These are phyloP conservation scores for Diaporthe batatas DNA, from an alignment of 2,329 filamentous ascomycete species.

Conservation along the genomic window DNA sequence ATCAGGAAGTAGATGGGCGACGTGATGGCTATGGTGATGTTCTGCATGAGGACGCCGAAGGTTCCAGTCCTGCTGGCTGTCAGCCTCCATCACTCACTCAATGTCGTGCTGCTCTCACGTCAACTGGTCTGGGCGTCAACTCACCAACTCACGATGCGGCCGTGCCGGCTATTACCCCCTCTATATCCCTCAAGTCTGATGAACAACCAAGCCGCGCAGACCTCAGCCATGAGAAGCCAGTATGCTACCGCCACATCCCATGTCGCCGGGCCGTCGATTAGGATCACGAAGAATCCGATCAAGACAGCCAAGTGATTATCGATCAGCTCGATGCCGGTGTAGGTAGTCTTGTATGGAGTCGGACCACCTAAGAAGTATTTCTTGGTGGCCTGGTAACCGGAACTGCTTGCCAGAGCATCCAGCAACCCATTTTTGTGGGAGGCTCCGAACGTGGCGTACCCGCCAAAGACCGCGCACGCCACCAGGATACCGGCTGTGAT, in stretches of 20 bases:
- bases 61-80: slow-evolving; percentile 41
- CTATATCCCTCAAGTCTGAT: slow-evolving; percentile 44
- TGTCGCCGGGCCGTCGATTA: slow-evolving; percentile 40
- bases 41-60: slow-evolving; percentile 44
- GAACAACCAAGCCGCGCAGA: slow-evolving; percentile 42
- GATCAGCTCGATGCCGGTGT: slow-evolving; percentile 39
- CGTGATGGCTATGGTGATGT: slow-evolving; percentile 42
- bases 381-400: not conserved
- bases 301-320: slow-evolving; percentile 37
- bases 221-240: slow-evolving; percentile 43
- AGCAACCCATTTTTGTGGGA: slow-evolving; percentile 29
- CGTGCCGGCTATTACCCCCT: slow-evolving; percentile 40
- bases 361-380: slow-evolving; percentile 39
- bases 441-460: slow-evolving; percentile 36
- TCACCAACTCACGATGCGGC: slow-evolving; percentile 44
- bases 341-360: slow-evolving; percentile 36
- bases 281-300: slow-evolving; percentile 40
- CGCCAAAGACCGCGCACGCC: slow-evolving; percentile 38
- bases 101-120: no score
- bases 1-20: slow-evolving; percentile 44
- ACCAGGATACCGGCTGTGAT: slow-evolving; percentile 25
- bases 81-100: not conserved
- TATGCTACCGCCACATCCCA: slow-evolving; percentile 39
- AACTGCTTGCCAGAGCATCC: slow-evolving; percentile 7
- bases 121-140: not conserved